Conservation (phyloP, 257 asterid species). For the Nicotiana otophora region DNA sequence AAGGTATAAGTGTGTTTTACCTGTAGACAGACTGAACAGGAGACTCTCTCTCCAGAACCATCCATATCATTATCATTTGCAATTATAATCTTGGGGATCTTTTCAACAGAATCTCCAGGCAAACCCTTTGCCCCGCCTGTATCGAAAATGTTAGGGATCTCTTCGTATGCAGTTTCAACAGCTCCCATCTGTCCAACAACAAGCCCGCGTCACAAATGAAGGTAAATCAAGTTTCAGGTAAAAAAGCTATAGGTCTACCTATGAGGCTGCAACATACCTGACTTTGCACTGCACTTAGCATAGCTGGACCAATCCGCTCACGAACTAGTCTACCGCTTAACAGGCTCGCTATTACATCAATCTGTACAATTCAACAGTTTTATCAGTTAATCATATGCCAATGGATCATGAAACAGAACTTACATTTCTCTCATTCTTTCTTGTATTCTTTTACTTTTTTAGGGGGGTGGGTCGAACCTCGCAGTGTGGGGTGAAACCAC, state of each 20-base stretch:
- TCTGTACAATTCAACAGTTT: slow-evolving; percentile 36
- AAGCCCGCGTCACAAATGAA: background rate
- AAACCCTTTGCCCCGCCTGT: slow-evolving; percentile 89
- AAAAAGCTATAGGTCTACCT: background rate
- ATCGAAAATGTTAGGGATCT: slow-evolving; percentile 76
- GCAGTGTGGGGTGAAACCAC: background rate
- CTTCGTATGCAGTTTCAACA: slow-evolving; percentile 70
- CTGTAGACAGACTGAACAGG: slow-evolving; percentile 98
- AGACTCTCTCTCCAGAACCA: slow-evolving; percentile 71
- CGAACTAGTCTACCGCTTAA: slow-evolving; percentile 95
- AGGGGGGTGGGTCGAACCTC: background rate
- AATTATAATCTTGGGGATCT: slow-evolving; percentile 72
- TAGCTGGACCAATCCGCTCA: slow-evolving; percentile 97
- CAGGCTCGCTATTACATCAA: slow-evolving; percentile 90
- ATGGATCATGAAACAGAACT: background rate
- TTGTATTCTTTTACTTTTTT: background rate
- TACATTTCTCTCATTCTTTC: background rate
- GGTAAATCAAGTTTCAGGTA: background rate
- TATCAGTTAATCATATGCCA: background rate
- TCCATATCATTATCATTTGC: slow-evolving; percentile 49
- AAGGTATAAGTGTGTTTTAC: slow-evolving; percentile 25
- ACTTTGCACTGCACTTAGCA: slow-evolving; percentile 98
- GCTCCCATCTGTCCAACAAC: slow-evolving; percentile 76
- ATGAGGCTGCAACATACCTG: slow-evolving; percentile 43
- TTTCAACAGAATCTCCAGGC: slow-evolving; percentile 75